Evolutionary conservation across 257 asterid genomes (phyloP).

Genomic region (Lantana camara): DNA sequence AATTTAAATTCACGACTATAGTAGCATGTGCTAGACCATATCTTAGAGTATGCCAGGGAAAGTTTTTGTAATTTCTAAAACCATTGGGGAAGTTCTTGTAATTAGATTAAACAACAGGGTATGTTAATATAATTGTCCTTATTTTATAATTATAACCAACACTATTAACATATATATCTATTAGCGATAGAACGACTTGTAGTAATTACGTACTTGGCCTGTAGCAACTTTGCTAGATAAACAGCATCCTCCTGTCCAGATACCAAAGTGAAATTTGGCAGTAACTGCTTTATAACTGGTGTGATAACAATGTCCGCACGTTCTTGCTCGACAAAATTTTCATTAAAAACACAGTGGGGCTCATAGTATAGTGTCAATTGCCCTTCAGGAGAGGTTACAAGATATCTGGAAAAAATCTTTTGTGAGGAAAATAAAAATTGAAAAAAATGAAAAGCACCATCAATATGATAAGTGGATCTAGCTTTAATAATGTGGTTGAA

Average conservation of each 20-base stretch:
- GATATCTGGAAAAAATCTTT: constrained; percentile 54
- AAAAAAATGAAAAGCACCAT: background rate
- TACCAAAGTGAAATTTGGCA: constrained; percentile 74
- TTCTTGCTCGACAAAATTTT: constrained; percentile 49
- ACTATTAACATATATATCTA: no score
- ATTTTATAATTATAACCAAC: no score
- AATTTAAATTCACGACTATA: no score
- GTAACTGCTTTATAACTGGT: constrained; percentile 84
- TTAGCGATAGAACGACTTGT: background rate
- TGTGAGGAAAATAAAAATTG: background rate
- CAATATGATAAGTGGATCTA: background rate
- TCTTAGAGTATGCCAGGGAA: background rate
- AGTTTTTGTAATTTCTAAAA: no score
- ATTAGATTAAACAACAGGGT: no score
- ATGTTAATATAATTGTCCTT: no score
- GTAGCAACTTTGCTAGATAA: constrained; percentile 70
- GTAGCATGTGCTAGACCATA: no score
- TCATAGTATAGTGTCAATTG: constrained; percentile 67
- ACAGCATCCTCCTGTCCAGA: constrained; percentile 95
- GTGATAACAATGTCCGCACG: constrained; percentile 78
- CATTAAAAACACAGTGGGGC: constrained; percentile 85
- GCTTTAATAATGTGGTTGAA: background rate
- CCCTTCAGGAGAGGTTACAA: constrained; percentile 64
- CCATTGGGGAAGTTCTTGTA: no score
- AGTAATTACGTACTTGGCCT: constrained; percentile 58